Evolutionary conservation across 202 grass and related monocot genomes (phyloP).

Genomic region (Miscanthus sacchariflorus): DNA sequence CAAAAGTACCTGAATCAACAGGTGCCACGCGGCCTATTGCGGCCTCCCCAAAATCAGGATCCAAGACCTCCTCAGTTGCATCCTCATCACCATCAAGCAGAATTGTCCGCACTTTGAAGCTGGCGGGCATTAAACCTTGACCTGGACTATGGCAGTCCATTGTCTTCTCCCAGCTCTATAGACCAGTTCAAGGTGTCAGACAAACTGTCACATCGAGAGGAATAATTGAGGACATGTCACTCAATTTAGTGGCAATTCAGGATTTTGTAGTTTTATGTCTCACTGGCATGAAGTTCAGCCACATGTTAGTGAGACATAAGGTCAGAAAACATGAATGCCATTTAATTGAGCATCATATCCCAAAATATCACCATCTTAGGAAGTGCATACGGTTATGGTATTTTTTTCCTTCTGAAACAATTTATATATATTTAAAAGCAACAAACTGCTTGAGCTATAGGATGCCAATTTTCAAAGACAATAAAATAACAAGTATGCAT

Average conservation of each 20-base stretch:
- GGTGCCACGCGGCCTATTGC: slow-evolving; percentile 96
- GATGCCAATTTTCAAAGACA: neutral
- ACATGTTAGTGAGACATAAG: neutral
- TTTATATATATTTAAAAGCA: neutral
- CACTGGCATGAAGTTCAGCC: neutral
- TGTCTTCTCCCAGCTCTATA: slow-evolving; percentile 98
- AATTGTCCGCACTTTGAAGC: slow-evolving; percentile 91
- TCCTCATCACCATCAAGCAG: slow-evolving; percentile 88
- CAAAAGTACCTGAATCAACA: slow-evolving; percentile 86
- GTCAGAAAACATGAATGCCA: neutral
- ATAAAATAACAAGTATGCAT: neutral
- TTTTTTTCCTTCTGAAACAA: neutral
- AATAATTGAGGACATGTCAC: slow-evolving; percentile 13
- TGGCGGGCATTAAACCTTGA: slow-evolving; percentile 94
- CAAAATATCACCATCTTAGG: neutral
- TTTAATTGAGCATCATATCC: neutral
- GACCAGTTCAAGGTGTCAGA: slow-evolving; percentile 37
- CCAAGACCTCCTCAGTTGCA: slow-evolving; percentile 88
- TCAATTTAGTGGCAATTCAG: neutral
- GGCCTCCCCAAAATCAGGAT: slow-evolving; percentile 97
- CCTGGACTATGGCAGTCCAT: slow-evolving; percentile 99
- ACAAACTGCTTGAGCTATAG: slow-evolving; percentile 15
- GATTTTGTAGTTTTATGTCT: neutral
- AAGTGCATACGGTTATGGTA: neutral
- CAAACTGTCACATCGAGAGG: neutral